Evolutionary conservation across 768 basidiomycete species (phyloP).

Genomic region (Xerocomellus dryophilus): DNA sequence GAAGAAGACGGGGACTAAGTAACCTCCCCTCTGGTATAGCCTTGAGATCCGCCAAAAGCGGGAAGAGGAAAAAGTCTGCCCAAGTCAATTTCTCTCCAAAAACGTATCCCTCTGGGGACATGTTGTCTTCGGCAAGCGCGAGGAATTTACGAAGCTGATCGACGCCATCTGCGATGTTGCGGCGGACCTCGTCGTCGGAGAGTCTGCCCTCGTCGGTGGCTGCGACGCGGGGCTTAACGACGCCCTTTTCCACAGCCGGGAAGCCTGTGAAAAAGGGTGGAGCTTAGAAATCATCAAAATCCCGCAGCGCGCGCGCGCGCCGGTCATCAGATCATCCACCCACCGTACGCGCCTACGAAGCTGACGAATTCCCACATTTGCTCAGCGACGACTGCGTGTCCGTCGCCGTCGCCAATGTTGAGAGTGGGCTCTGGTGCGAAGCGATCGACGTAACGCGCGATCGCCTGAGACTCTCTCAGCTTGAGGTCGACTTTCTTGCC

Average conservation of each 20-base stretch:
- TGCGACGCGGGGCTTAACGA: conserved; percentile 33
- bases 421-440: conserved; percentile 29
- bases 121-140: conserved; percentile 13
- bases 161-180: conserved; percentile 17
- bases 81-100: conserved; percentile 29
- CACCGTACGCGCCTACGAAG: conserved; percentile 26
- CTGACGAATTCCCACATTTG: conserved; percentile 36
- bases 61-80: conserved; percentile 35
- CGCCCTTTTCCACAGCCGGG: conserved; percentile 28
- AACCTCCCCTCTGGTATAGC: conserved; percentile 27
- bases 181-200: conserved; percentile 23
- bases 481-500: conserved; percentile 23
- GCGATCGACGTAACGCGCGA: conserved; percentile 30
- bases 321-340: neutral
- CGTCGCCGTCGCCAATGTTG: conserved; percentile 19
- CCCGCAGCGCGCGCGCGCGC: neutral
- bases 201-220: conserved; percentile 23
- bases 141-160: conserved; percentile 18
- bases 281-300: neutral
- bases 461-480: conserved; percentile 30
- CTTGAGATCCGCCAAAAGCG: conserved; percentile 30
- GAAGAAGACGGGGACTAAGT: conserved; percentile 20
- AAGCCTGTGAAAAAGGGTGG: conserved; percentile 21
- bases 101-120: conserved; percentile 28
- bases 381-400: conserved; percentile 21